These are phyloP conservation scores for Clonostachys chloroleuca DNA, from an alignment of 2,329 filamentous ascomycete genomes.

Conservation along the genomic window DNA sequence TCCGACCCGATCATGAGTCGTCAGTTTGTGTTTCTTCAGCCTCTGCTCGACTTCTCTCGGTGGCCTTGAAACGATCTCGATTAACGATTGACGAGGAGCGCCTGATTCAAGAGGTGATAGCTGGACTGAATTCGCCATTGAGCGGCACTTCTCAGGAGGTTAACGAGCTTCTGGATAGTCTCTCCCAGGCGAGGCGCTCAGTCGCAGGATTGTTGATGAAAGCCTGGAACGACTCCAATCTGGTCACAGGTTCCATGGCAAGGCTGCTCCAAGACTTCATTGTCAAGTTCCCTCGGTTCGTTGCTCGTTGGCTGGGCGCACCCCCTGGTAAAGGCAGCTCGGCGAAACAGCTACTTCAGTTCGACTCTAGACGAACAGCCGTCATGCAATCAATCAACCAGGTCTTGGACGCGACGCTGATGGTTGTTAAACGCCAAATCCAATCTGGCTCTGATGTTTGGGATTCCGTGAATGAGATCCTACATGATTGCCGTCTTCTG, in stretches of 20 bases:
- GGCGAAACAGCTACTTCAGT: slow-evolving; percentile 55
- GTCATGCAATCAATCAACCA: slow-evolving; percentile 47
- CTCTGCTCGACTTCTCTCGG: slow-evolving; percentile 49
- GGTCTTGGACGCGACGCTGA: slow-evolving; percentile 56
- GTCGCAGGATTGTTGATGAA: slow-evolving; percentile 42
- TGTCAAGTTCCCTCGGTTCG: slow-evolving; percentile 54
- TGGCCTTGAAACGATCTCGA: slow-evolving; percentile 41
- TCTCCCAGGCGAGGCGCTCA: slow-evolving; percentile 51
- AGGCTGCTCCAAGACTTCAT: slow-evolving; percentile 50
- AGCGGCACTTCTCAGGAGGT: slow-evolving; percentile 56
- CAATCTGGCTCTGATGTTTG: slow-evolving; percentile 42
- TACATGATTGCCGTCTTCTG: slow-evolving; percentile 51
- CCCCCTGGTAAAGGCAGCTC: slow-evolving; percentile 43
- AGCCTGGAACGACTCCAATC: slow-evolving; percentile 9
- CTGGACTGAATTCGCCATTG: slow-evolving; percentile 52
- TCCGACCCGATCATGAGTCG: slow-evolving; percentile 34
- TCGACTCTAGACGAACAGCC: slow-evolving; percentile 54
- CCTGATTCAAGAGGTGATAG: slow-evolving; percentile 42
- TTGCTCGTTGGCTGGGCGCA: slow-evolving; percentile 57
- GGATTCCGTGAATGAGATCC: slow-evolving; percentile 50
- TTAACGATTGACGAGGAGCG: slow-evolving; percentile 28
- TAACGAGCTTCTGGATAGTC: slow-evolving; percentile 54
- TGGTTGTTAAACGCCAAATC: slow-evolving; percentile 48
- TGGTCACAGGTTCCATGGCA: slow-evolving; percentile 1
- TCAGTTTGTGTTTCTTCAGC: slow-evolving; percentile 45